Evolutionary conservation across 768 basidiomycete genomes (phyloP).

Genomic region (Dacryopinax primogenitus): DNA sequence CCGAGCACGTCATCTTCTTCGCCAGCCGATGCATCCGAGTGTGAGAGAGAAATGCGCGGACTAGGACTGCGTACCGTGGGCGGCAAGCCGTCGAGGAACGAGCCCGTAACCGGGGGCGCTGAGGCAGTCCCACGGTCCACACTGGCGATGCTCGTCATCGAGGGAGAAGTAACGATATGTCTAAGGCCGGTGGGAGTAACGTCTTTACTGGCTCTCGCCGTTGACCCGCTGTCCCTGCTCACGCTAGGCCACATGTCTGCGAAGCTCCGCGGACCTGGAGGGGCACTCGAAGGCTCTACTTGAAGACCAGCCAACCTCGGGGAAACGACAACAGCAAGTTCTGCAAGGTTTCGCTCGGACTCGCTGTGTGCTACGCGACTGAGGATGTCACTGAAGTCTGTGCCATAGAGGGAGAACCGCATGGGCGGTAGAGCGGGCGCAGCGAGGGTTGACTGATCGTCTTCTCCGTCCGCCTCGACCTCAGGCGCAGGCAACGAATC

Average conservation of each 20-base stretch:
- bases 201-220: neutral
- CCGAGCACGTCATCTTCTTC: neutral
- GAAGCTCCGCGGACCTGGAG: neutral
- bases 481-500: neutral
- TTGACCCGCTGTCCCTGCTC: constrained; percentile 2
- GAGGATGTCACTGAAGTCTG: constrained; percentile 51
- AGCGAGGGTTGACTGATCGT: constrained; percentile 39
- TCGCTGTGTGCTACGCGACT: constrained; percentile 18
- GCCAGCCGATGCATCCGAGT: neutral
- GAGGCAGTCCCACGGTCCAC: neutral
- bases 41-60: neutral
- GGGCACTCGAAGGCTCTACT: neutral
- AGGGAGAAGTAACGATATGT: neutral
- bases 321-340: neutral
- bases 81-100: neutral
- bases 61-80: neutral
- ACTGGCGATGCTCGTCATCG: neutral
- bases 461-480: constrained; percentile 10
- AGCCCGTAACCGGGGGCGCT: neutral
- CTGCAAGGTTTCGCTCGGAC: neutral
- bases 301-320: neutral
- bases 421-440: constrained; percentile 82
- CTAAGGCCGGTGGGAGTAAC: neutral
- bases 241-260: neutral
- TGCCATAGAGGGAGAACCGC: constrained; percentile 72